These are phyloP conservation scores for Phaeolepiota aurea DNA, from an alignment of 768 basidiomycete species.

Conservation along the genomic window DNA sequence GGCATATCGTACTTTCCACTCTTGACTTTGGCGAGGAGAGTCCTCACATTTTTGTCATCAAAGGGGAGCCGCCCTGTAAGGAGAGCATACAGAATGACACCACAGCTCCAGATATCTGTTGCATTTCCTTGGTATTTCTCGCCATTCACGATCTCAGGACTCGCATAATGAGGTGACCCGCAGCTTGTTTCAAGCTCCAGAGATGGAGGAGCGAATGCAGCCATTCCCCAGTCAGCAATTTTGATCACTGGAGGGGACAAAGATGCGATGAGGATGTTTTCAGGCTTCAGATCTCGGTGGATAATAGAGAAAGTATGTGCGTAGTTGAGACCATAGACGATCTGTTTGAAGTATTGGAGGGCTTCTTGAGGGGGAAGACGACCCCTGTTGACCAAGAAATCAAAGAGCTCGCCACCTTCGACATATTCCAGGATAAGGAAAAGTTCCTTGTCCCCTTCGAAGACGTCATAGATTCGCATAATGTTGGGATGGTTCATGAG, in stretches of 20 bases:
- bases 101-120: conserved; percentile 96
- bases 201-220: conserved; percentile 83
- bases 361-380: conserved; percentile 77
- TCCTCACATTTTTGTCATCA: conserved; percentile 80
- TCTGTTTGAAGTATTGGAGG: conserved; percentile 89
- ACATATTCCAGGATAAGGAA: conserved; percentile 94
- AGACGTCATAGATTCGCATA: conserved; percentile 91
- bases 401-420: conserved; percentile 93
- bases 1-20: conserved; percentile 82
- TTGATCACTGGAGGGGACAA: conserved; percentile 79
- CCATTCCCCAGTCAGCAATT: conserved; percentile 99
- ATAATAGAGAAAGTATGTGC: conserved; percentile 97
- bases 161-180: conserved; percentile 94
- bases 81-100: conserved; percentile 87
- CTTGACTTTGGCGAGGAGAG: conserved; percentile 80
- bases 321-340: conserved; percentile 91
- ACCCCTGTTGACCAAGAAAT: conserved; percentile 88
- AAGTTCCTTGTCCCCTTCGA: conserved; percentile 85
- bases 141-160: conserved; percentile 93
- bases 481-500: conserved; percentile 98
- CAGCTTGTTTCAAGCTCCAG: conserved; percentile 90
- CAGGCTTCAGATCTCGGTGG: conserved; percentile 96
- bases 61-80: conserved; percentile 89
- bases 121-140: conserved; percentile 82
- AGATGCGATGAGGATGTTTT: conserved; percentile 90